Evolutionary conservation across 495 filamentous ascomycete species (phyloP).

Genomic region (Penicillium coprophilum): DNA sequence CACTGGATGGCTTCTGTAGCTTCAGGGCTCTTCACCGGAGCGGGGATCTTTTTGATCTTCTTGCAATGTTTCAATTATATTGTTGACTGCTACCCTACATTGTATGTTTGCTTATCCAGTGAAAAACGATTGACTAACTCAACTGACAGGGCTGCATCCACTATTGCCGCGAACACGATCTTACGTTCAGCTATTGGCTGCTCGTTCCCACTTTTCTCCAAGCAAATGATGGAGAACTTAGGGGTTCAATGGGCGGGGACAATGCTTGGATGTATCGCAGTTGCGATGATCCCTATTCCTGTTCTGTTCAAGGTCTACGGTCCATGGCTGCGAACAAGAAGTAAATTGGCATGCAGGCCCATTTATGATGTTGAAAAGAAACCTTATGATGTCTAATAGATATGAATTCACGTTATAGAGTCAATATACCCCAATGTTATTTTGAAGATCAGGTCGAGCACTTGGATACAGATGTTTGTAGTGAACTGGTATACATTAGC

Average conservation of each 20-base stretch:
- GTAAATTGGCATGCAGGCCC: slow-evolving; percentile 26
- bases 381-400: slow-evolving; percentile 9
- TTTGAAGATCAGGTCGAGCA: background rate
- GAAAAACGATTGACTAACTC: background rate
- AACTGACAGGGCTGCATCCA: slow-evolving; percentile 63
- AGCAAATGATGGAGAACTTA: slow-evolving; percentile 74
- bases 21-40: slow-evolving; percentile 27
- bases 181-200: slow-evolving; percentile 73
- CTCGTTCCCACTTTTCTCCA: slow-evolving; percentile 76
- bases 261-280: slow-evolving; percentile 71
- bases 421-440: slow-evolving; percentile 7
- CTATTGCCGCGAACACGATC: slow-evolving; percentile 85
- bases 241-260: slow-evolving; percentile 76
- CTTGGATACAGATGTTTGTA: too few species aligned
- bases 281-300: slow-evolving; percentile 70
- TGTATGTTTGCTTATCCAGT: slow-evolving; percentile 42
- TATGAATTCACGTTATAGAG: background rate
- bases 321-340: slow-evolving; percentile 30
- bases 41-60: slow-evolving; percentile 34
- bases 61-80: slow-evolving; percentile 39
- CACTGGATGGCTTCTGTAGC: slow-evolving; percentile 34
- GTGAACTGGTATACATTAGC: too few species aligned
- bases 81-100: slow-evolving; percentile 52
- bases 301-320: slow-evolving; percentile 36
- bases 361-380: slow-evolving; percentile 12